phyloP scores from a whole-genome alignment of 2,329 filamentous ascomycete species.

The Aspergillus ochraceus region DNA sequence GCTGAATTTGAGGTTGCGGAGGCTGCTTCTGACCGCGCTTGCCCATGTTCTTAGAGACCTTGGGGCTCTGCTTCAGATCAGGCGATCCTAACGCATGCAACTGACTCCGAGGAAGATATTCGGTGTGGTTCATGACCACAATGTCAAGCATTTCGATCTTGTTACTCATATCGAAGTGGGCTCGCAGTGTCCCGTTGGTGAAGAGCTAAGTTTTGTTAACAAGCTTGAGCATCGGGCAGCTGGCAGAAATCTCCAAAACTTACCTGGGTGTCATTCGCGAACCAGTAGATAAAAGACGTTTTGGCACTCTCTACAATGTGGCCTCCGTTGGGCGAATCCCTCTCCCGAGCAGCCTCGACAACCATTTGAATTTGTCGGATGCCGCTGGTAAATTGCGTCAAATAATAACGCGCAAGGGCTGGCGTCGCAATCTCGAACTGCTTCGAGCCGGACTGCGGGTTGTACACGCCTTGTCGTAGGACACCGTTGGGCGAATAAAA shows the following conservation, averaged over 20 bases:
- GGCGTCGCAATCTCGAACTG: slow-evolving; percentile 83
- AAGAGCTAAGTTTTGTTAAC: slow-evolving; percentile 58
- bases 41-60: slow-evolving; percentile 56
- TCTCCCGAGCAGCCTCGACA: slow-evolving; percentile 67
- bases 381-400: slow-evolving; percentile 83
- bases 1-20: slow-evolving; percentile 43
- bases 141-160: slow-evolving; percentile 87
- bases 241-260: too few species aligned
- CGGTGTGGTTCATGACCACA: slow-evolving; percentile 71
- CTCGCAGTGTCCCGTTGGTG: slow-evolving; percentile 72
- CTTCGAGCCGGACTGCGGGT: slow-evolving; percentile 63
- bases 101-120: slow-evolving; percentile 73
- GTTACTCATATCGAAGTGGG: slow-evolving; percentile 74
- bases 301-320: slow-evolving; percentile 74
- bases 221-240: slow-evolving; percentile 36
- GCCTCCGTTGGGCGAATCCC: slow-evolving; percentile 60
- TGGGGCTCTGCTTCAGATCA: slow-evolving; percentile 59
- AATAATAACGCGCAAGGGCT: slow-evolving; percentile 83
- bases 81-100: slow-evolving; percentile 52
- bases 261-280: slow-evolving; percentile 78
- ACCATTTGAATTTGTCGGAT: slow-evolving; percentile 83
- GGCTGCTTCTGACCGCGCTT: slow-evolving; percentile 52
- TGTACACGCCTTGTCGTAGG: slow-evolving; percentile 69
- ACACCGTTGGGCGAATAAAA: slow-evolving; percentile 80
- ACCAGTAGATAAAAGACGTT: slow-evolving; percentile 86